Evolutionary conservation across 1,284 basidiomycete genomes (phyloP), one percentile per base, ranked within the genome.

Genomic region (Ustilago loliicola): DNA sequence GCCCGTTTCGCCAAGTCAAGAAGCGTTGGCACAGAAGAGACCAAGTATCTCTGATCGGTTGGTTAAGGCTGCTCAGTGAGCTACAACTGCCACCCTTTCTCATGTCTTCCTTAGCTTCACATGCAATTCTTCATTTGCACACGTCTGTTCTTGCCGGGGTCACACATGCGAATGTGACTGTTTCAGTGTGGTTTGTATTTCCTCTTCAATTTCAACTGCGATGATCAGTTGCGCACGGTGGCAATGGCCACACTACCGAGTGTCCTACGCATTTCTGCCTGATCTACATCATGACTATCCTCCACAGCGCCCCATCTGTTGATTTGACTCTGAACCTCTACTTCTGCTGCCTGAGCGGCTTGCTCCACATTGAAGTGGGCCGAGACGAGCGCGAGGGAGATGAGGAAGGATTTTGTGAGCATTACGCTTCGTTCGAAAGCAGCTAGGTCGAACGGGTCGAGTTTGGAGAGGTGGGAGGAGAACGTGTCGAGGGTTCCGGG

Each of bases 291-390:
- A 42, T 66, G 78, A 27, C 64, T 94, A 87, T 99, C 97, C 88
- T 99, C 97, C 0, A 99, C 97, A 87, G 97, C 95, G 27, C 97
- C 97, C 97, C 97, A 99, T 58, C 91, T 89, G 87, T 96, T 91
- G 73, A 98, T 98, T 88, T 99, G 97, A 84, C 93, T 95, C 68
- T 92, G 90, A 0, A 99, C 96, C 87, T 99, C 97, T 9, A 97
- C 96, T 69, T 94, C 93, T 5, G 94, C 91, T 0, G 93, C 94
- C 60, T 91, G 87, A 1, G 94, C 91, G 1, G 97, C 96, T 84
- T 95, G 89, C 79, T 99, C 93, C 0, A 92, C 93, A 2, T 90
- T 55, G 11, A 80, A 50, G 61, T 89, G 90, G 38, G 91, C 91
- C 80, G 91, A 91, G 29, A 96, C 90, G 17, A 99, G 89, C 1